Evolutionary conservation across 106 monocot genomes (phyloP), one percentile per base, ranked within the genome.

Genomic region (Narthecium ossifragum): DNA sequence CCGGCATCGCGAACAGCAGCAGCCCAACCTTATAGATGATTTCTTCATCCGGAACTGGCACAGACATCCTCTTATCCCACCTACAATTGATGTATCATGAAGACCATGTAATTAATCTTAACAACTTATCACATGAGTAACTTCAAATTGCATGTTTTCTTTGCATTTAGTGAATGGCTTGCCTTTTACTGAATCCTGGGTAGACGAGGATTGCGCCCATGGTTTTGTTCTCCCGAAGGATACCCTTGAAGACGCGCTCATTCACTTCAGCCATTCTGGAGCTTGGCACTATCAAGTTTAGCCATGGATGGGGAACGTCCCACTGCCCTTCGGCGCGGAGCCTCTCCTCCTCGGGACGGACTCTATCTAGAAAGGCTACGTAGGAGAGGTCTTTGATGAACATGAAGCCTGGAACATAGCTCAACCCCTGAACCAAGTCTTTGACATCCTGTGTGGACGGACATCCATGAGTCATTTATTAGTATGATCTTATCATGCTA

Each of bases 11-110:
- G 10, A 76, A 84, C 38, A 80, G 17, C 26, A 84, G 47, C 21
- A 88, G 32, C 5, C 72, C 79, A 0, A 88, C 61, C 0, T 72
- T 58, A 68, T 84, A 88, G 77, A 88, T 84, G 14, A 88, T 38
- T 22, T 76, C 74, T 63, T 82, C 83, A 22, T 70, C 80, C 2
- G 88, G 83, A 25, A 80, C 64, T 51, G 84, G 71, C 5, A 73
- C 72, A 1, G 83, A 88, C 65, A 57, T 57, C 32, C 34, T 57
- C 22, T 34, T 34, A 36, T 57, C 88, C 88, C 88, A 88, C 67
- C 86, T 82, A 62, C 60, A 57, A 1, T 15, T 54, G 4, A 43
- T 10, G 14, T 3, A 43, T 43, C 18, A 41, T 14, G 11, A 41
- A 5, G 10, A 41, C 10, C 41, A 41, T 2, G 41, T 41, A 11